Conservation (phyloP, 2,329 filamentous ascomycete species). For the Aspergillus flavus region DNA sequence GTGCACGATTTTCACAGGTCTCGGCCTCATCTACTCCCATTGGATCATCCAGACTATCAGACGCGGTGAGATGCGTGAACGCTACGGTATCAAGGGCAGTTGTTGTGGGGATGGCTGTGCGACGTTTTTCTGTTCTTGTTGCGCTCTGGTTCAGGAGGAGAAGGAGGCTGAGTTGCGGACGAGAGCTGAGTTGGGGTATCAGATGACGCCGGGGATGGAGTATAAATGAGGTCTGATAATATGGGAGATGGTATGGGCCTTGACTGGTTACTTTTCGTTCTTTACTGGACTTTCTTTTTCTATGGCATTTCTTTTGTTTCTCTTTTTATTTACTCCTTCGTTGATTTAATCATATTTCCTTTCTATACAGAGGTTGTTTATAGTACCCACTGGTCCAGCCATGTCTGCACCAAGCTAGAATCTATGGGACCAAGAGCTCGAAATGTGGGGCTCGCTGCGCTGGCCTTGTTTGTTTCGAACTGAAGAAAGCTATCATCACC, state of each 20-base stretch:
- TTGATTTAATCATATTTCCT: neutral
- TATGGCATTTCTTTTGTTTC: neutral
- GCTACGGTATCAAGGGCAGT: constrained; percentile 18
- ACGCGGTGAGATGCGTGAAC: constrained; percentile 20
- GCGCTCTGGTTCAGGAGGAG: constrained; percentile 24
- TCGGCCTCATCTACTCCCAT: constrained; percentile 16
- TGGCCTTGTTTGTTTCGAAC: neutral
- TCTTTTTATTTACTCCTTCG: neutral
- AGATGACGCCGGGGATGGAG: neutral
- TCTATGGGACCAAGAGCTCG: neutral
- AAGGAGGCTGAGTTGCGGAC: constrained; percentile 23
- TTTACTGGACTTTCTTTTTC: neutral
- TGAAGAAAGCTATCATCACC: neutral
- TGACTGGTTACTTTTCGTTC: neutral
- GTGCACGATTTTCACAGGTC: constrained; percentile 18
- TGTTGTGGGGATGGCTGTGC: constrained; percentile 24
- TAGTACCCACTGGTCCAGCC: neutral
- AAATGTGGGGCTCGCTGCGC: neutral
- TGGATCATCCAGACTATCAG: constrained; percentile 24
- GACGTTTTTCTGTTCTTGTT: constrained; percentile 21
- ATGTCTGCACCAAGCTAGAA: neutral
- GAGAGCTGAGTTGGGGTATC: constrained; percentile 14
- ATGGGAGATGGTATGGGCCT: neutral
- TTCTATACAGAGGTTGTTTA: neutral
- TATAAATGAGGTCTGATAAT: neutral